Evolutionary conservation across 257 asterid genomes (phyloP).

Genomic region (Oldenlandia corymbosa): DNA sequence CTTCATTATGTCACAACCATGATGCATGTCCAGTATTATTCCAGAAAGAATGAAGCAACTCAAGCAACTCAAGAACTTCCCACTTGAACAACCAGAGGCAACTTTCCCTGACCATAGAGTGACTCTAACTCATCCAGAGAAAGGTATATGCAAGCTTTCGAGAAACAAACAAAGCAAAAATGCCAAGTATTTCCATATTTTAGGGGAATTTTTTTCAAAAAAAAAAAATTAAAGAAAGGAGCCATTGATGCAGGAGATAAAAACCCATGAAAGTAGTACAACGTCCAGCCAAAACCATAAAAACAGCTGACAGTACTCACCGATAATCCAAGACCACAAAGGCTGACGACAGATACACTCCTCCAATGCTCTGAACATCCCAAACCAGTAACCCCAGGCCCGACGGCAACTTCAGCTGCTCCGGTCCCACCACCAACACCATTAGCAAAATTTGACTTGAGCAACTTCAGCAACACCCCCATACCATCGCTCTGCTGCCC

Average conservation of each 20-base stretch:
- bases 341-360: slow-evolving; percentile 68
- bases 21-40: not conserved
- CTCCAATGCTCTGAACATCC: slow-evolving; percentile 83
- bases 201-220: not conserved
- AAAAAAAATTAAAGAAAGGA: too few species aligned
- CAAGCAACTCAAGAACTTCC: not conserved
- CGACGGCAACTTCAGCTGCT: slow-evolving; percentile 22
- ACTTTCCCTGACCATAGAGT: too few species aligned
- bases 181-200: not conserved
- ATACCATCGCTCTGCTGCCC: slow-evolving; percentile 90
- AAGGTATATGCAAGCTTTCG: too few species aligned
- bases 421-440: slow-evolving; percentile 35
- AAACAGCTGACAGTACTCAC: slow-evolving; percentile 20
- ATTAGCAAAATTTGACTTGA: slow-evolving; percentile 69
- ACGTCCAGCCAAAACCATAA: too few species aligned
- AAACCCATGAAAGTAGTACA: too few species aligned
- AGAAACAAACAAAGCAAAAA: not conserved
- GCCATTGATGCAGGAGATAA: too few species aligned
- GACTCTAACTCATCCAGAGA: too few species aligned
- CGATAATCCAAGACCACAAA: slow-evolving; percentile 72
- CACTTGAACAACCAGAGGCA: too few species aligned
- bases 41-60: not conserved
- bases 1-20: not conserved
- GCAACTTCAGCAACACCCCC: slow-evolving; percentile 79
- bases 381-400: slow-evolving; percentile 1